phyloP scores from a whole-genome alignment of 2,329 filamentous ascomycete genomes.

The Eurotiales sp. region DNA sequence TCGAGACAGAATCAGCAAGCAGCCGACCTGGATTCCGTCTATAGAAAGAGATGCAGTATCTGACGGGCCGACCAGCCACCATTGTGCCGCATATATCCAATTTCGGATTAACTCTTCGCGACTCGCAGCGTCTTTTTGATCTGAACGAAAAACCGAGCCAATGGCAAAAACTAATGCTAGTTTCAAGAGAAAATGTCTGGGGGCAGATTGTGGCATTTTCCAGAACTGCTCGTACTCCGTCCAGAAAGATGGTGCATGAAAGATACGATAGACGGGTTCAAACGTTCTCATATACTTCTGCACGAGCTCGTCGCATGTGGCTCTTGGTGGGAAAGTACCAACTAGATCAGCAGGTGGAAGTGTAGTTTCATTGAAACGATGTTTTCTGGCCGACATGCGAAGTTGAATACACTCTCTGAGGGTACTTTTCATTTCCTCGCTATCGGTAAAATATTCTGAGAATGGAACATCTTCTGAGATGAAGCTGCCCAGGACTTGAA shows the following conservation, averaged over 20 bases:
- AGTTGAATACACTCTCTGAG: neutral
- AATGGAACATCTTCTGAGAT: neutral
- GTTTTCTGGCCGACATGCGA: neutral
- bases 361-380: neutral
- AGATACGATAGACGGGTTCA: constrained; percentile 36
- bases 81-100: constrained; percentile 33
- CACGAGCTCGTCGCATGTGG: constrained; percentile 23
- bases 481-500: constrained; percentile 10
- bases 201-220: constrained; percentile 20
- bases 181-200: constrained; percentile 24
- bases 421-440: neutral
- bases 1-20: constrained; percentile 30
- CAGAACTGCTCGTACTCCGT: constrained; percentile 36
- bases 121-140: neutral
- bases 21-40: constrained; percentile 32
- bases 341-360: constrained; percentile 10
- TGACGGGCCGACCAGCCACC: constrained; percentile 34
- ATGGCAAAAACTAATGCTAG: constrained; percentile 31
- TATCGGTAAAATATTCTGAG: neutral
- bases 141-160: constrained; percentile 23
- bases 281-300: constrained; percentile 36
- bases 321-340: constrained; percentile 4
- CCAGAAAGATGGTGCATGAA: constrained; percentile 39
- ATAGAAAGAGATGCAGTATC: constrained; percentile 27
- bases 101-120: constrained; percentile 17